These are phyloP conservation scores for Cadophora malorum DNA, from an alignment of 2,329 filamentous ascomycete genomes.

Conservation along the genomic window DNA sequence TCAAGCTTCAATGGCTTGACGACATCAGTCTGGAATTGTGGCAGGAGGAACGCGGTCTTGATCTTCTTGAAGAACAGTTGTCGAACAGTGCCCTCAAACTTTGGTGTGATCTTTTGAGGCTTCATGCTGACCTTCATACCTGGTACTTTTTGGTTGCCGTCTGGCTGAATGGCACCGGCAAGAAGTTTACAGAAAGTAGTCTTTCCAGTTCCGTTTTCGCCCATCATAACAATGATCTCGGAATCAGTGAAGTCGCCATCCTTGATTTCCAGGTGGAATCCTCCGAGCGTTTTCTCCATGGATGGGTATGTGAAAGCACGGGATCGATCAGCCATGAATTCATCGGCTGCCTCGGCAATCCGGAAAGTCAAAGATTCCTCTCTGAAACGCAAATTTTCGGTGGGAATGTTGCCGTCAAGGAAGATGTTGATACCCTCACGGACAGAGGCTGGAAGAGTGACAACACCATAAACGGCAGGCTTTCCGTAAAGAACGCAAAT, in stretches of 20 bases:
- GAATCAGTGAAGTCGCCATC: conserved; percentile 92
- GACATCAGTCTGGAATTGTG: conserved; percentile 99
- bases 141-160: conserved; percentile 77
- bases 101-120: conserved; percentile 98
- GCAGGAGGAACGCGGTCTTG: conserved; percentile 92
- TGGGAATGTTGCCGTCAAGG: conserved; percentile 96
- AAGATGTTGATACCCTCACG: conserved; percentile 99
- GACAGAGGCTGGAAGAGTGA: conserved; percentile 93
- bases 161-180: conserved; percentile 91
- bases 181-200: conserved; percentile 98
- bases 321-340: conserved; percentile 82
- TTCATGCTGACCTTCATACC: conserved; percentile 99
- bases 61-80: conserved; percentile 99
- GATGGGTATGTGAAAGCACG: conserved; percentile 86
- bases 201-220: conserved; percentile 98
- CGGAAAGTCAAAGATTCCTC: conserved; percentile 97
- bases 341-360: conserved; percentile 86
- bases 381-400: conserved; percentile 97
- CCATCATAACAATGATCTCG: conserved; percentile 99
- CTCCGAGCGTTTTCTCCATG: conserved; percentile 92
- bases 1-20: conserved; percentile 99
- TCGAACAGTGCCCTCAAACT: conserved; percentile 95
- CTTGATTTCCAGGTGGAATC: conserved; percentile 85
- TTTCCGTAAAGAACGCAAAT: conserved; percentile 96
- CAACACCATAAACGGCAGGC: conserved; percentile 96